These are phyloP conservation scores for Oryza officinalis DNA, from an alignment of 176 grass and related monocot species.

Conservation along the genomic window DNA sequence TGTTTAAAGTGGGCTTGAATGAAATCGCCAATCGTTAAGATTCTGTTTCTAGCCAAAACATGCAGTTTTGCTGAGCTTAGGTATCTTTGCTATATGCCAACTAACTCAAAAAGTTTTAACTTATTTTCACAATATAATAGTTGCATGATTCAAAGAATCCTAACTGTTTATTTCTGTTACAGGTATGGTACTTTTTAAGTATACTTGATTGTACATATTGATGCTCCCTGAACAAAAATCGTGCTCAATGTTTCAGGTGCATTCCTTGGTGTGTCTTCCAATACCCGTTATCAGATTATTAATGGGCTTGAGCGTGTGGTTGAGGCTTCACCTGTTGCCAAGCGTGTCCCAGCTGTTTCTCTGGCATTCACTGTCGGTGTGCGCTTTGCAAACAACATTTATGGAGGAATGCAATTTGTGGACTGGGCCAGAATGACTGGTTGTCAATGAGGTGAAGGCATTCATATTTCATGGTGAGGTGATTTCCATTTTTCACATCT, in stretches of 20 bases:
- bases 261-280: slow-evolving; percentile 88
- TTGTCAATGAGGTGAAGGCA: slow-evolving; percentile 54
- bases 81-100: background rate
- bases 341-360: slow-evolving; percentile 63
- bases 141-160: background rate
- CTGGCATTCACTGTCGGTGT: slow-evolving; percentile 89
- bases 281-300: slow-evolving; percentile 94
- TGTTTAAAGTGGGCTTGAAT: background rate
- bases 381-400: slow-evolving; percentile 87
- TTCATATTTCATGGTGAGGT: slow-evolving; percentile 29
- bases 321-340: slow-evolving; percentile 79
- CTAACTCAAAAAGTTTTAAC: background rate
- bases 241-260: slow-evolving; percentile 59
- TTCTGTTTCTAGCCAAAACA: background rate
- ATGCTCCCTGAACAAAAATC: slow-evolving; percentile 32
- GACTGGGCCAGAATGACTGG: slow-evolving; percentile 89
- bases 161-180: background rate
- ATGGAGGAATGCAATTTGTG: slow-evolving; percentile 98
- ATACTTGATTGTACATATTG: slow-evolving; percentile 2
- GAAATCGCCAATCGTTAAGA: background rate
- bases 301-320: slow-evolving; percentile 82
- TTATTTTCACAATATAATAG: background rate
- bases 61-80: background rate
- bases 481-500: background rate
- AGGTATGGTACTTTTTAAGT: background rate